Percentiles rank a stretch among this genome's conserved stretches.
Conservation (phyloP, 805 yeast species). For the Nakazawaea wickerhamii region DNA sequence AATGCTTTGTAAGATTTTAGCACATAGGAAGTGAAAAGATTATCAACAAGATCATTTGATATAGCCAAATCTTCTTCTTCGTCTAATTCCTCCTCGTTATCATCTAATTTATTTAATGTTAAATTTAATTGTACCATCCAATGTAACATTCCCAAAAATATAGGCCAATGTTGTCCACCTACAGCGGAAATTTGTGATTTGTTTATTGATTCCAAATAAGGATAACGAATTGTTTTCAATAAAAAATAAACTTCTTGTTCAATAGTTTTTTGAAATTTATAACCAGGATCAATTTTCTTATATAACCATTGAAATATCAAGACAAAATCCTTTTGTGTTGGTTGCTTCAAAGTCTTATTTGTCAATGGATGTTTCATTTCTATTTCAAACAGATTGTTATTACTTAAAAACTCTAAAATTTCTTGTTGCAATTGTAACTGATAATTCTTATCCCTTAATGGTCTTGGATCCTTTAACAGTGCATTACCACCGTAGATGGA, state of each 20-base stretch:
- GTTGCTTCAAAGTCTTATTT: constrained; percentile 58
- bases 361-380: constrained; percentile 70
- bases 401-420: constrained; percentile 54
- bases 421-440: constrained; percentile 64
- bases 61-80: constrained; percentile 19
- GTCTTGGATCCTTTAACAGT: constrained; percentile 55
- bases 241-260: constrained; percentile 72
- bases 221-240: constrained; percentile 64
- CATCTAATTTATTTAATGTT: constrained; percentile 35
- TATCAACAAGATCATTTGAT: constrained; percentile 15
- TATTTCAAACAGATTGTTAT: constrained; percentile 58
- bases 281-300: constrained; percentile 72
- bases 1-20: constrained; percentile 63
- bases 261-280: constrained; percentile 57
- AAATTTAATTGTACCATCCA: constrained; percentile 66
- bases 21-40: constrained; percentile 53
- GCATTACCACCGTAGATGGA: constrained; percentile 5
- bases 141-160: constrained; percentile 72
- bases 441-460: constrained; percentile 66
- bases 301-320: constrained; percentile 76
- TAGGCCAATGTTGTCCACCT: constrained; percentile 86
- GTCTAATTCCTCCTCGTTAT: constrained; percentile 19
- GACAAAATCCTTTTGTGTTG: constrained; percentile 85
- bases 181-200: constrained; percentile 87
- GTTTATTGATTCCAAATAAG: constrained; percentile 73